Base-by-base conservation (phyloP, 2,329 filamentous ascomycete species). In the Scedosporium dehoogii region DNA sequence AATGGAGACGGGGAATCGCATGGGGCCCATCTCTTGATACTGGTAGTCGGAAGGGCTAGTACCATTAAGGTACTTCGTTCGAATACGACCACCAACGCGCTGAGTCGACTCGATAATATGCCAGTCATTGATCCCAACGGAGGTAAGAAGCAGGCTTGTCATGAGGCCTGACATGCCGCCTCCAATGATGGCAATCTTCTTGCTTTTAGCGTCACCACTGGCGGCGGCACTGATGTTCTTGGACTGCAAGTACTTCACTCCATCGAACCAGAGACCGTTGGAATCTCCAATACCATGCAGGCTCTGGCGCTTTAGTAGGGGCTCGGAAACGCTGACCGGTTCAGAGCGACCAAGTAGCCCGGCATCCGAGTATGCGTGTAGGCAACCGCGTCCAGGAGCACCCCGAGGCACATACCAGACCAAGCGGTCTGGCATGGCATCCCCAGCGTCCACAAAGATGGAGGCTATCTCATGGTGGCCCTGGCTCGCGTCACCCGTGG, bases 11-110 rank as follows among this genome's bases (percentile, higher is more conserved):
- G 86, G 85, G 66, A 88, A 84, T 2, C 85, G 75, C 85, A 88
- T 88, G 0, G 85, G 83, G 0, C 86, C 86, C 82, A 79, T 80
- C 69, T 88, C 86, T 67, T 88, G 85, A 69, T 89, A 88, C 21
- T 85, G 84, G 68, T 88, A 88, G 64, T 87, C 78, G 21, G 81
- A 79, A 0, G 84, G 82, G 0, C 77, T 82, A 3, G 59, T 55
- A n/a, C 80, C 82, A 2, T 79, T 79, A 1, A 89, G 77, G 62
- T 88, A 88, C 62, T 79, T 79, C 1, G 86, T 89, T 63, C 83
- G 83, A 0, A 89, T 80, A 21, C 86, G 81, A 3, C 86, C 85
- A 16, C 86, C 86, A 14, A 88, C 77, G 6, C 86, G 77, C 46
- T 82, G 71, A 5, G 79, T 80, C 0, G 83, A 82, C 70, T 89